Percentiles rank a stretch among this genome's conserved stretches.
Evolutionary conservation across 129 eudicot species (phyloP).

Genomic region (Rutidosis leptorrhynchoides): DNA sequence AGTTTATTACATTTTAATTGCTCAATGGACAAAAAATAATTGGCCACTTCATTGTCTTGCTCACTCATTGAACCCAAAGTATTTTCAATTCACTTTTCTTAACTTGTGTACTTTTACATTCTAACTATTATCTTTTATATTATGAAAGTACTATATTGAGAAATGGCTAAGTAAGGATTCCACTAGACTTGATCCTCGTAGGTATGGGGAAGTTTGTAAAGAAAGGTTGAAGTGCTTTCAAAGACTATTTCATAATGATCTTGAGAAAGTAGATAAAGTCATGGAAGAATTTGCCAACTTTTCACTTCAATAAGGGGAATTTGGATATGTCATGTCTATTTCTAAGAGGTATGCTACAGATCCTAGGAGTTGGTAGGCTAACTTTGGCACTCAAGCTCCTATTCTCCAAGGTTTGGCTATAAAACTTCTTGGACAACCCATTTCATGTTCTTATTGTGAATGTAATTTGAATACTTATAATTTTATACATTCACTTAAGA

Average conservation of each 20-base stretch:
- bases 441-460: too few relatives aligned
- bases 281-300: background rate
- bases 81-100: too few relatives aligned
- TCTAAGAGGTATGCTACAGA: too few relatives aligned
- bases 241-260: background rate
- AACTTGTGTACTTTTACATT: background rate
- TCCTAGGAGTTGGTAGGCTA: too few relatives aligned
- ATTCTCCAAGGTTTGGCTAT: too few relatives aligned
- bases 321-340: background rate
- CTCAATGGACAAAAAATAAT: background rate
- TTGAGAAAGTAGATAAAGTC: background rate
- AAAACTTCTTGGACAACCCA: too few relatives aligned
- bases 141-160: background rate
- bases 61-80: background rate
- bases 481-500: too few relatives aligned
- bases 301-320: background rate
- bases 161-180: slow-evolving; percentile 7
- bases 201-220: slow-evolving; percentile 3
- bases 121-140: background rate
- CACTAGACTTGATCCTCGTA: slow-evolving; percentile 5
- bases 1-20: slow-evolving; percentile 5
- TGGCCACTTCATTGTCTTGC: background rate
- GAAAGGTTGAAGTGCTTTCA: background rate
- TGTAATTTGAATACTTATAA: too few relatives aligned
- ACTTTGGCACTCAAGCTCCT: too few relatives aligned